These are phyloP conservation scores for Venturia carpophila DNA, from an alignment of 2,329 filamentous ascomycete genomes.

Conservation along the genomic window DNA sequence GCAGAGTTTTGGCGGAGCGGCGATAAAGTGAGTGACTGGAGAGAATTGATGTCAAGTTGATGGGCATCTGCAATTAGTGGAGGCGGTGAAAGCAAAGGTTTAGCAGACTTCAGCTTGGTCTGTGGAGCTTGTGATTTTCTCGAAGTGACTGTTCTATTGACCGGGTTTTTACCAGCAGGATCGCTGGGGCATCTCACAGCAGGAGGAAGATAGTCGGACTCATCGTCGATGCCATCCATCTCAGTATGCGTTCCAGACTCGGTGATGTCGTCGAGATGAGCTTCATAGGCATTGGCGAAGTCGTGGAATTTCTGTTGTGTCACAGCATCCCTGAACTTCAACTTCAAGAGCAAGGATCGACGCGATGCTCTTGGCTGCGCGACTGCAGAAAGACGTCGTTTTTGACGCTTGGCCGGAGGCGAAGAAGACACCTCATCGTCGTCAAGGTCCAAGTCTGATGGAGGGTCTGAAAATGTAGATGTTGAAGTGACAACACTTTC, in stretches of 20 bases:
- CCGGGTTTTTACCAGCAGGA: not conserved
- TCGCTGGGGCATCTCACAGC: not conserved
- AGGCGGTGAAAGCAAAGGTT: not conserved
- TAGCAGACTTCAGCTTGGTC: not conserved
- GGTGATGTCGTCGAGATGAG: not conserved
- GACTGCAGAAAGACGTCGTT: not conserved
- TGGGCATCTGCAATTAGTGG: not conserved
- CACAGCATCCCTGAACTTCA: not conserved
- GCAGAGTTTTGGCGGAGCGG: not conserved
- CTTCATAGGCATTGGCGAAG: not conserved
- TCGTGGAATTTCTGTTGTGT: not conserved
- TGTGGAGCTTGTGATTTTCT: not conserved
- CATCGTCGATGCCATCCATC: not conserved
- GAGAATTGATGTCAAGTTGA: not conserved
- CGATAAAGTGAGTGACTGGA: not conserved
- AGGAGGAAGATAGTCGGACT: not conserved
- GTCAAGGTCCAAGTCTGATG: not conserved
- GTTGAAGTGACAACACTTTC: not conserved
- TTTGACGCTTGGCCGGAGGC: not conserved
- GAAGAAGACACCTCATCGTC: not conserved
- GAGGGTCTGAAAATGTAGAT: not conserved
- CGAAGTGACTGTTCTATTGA: not conserved
- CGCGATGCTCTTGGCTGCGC: not conserved
- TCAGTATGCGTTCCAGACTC: not conserved
- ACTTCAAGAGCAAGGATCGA: not conserved